Conservation (phyloP, 2,329 filamentous ascomycete genomes). For the Neophaeococcomyces aloes region DNA sequence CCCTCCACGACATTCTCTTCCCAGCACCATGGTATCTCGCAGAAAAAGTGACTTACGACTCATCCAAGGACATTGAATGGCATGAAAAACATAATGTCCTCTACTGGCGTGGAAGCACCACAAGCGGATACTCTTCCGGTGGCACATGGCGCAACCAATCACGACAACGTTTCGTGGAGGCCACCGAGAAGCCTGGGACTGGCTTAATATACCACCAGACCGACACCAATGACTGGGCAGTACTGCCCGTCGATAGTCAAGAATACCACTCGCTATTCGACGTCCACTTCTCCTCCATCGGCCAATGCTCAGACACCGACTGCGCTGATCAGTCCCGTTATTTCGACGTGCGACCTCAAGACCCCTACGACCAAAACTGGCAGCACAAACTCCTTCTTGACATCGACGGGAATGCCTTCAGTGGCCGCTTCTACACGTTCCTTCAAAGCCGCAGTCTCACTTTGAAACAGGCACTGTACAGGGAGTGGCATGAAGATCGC, state of each 20-base stretch:
- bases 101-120: constrained; percentile 95
- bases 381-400: constrained; percentile 78
- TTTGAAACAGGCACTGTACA: constrained; percentile 66
- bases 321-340: constrained; percentile 77
- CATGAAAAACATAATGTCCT: constrained; percentile 61
- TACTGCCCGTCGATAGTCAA: constrained; percentile 53
- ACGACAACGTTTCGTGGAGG: constrained; percentile 73
- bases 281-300: constrained; percentile 77
- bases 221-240: constrained; percentile 44
- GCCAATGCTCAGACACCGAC: constrained; percentile 83
- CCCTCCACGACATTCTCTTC: constrained; percentile 87
- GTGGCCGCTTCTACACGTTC: constrained; percentile 58
- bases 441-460: constrained; percentile 58
- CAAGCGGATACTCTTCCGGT: constrained; percentile 79
- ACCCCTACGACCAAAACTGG: constrained; percentile 74
- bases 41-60: constrained; percentile 71
- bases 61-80: constrained; percentile 61
- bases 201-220: constrained; percentile 42
- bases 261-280: constrained; percentile 65
- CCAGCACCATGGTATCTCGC: constrained; percentile 97
- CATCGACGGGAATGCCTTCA: constrained; percentile 79
- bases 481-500: constrained; percentile 70
- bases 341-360: constrained; percentile 61
- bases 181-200: constrained; percentile 58
- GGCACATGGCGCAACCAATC: constrained; percentile 93